Conservation (phyloP, 139 green algal species). For the Closterium sp. region DNA sequence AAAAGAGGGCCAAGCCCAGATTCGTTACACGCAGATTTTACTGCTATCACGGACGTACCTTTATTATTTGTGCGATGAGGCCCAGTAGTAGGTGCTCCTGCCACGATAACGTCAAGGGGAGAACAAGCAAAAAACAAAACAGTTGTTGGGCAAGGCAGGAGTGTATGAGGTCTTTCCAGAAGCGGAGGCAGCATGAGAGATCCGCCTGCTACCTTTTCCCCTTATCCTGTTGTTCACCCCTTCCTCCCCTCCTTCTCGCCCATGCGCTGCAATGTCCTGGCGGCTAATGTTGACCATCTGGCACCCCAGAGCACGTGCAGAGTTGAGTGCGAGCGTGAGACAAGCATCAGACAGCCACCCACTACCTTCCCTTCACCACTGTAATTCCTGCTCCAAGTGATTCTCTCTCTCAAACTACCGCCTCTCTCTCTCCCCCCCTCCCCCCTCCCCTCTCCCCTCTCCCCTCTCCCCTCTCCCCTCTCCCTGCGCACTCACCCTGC, state of each 20-base stretch:
- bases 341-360: conserved; percentile 28
- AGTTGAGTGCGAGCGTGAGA: conserved; percentile 39
- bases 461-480: too few relatives aligned
- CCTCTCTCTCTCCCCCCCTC: too few relatives aligned
- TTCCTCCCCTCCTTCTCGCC: not conserved
- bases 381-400: too few relatives aligned
- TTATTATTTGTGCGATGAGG: conserved; percentile 49
- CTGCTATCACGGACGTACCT: too few relatives aligned
- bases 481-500: conserved; percentile 9
- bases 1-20: too few relatives aligned
- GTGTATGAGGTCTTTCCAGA: too few relatives aligned
- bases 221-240: not conserved
- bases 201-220: not conserved
- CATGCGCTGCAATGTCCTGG: conserved; percentile 27
- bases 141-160: not conserved
- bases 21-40: too few relatives aligned
- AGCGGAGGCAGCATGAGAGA: not conserved
- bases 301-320: conserved; percentile 39
- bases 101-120: not conserved
- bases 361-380: not conserved
- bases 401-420: too few relatives aligned
- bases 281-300: conserved; percentile 42
- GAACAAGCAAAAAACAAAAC: not conserved
- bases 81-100: conserved; percentile 44
- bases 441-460: too few relatives aligned